These are phyloP conservation scores for Talaromyces liani DNA, from an alignment of 495 filamentous ascomycete species.

Conservation along the genomic window DNA sequence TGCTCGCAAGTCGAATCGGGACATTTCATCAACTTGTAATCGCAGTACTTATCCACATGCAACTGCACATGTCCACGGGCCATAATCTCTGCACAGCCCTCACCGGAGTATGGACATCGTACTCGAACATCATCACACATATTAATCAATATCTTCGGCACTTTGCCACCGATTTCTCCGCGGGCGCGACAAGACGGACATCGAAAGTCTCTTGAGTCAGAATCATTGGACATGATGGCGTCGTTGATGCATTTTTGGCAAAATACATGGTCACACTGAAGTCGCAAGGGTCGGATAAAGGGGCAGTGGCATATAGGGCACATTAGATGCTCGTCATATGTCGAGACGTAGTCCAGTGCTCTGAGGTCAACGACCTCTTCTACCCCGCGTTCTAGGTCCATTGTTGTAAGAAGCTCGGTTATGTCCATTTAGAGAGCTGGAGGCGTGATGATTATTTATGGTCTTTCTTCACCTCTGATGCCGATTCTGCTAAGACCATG, in stretches of 20 bases:
- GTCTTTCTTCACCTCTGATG: background rate
- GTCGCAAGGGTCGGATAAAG: constrained; percentile 62
- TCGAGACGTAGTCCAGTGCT: constrained; percentile 59
- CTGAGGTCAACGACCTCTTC: constrained; percentile 53
- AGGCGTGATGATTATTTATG: constrained; percentile 7
- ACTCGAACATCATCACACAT: constrained; percentile 74
- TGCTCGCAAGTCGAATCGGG: constrained; percentile 40
- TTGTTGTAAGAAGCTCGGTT: constrained; percentile 4
- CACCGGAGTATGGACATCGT: constrained; percentile 55
- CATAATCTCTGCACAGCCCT: constrained; percentile 57
- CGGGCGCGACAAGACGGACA: constrained; percentile 41
- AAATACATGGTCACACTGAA: constrained; percentile 70
- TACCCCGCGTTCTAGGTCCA: constrained; percentile 23
- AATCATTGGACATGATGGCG: constrained; percentile 39
- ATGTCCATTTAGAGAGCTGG: constrained; percentile 4
- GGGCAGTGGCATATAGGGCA: constrained; percentile 79
- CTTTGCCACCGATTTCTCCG: constrained; percentile 28
- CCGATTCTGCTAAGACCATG: background rate
- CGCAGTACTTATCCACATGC: constrained; percentile 71
- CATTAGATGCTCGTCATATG: constrained; percentile 69
- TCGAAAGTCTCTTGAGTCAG: constrained; percentile 32
- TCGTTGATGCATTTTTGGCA: constrained; percentile 63
- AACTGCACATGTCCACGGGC: constrained; percentile 61
- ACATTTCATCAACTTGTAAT: constrained; percentile 58
- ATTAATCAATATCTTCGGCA: constrained; percentile 48